Base-by-base conservation (phyloP, 1,139 yeast genomes). In the Blastobotrys raffinosifermentans region DNA sequence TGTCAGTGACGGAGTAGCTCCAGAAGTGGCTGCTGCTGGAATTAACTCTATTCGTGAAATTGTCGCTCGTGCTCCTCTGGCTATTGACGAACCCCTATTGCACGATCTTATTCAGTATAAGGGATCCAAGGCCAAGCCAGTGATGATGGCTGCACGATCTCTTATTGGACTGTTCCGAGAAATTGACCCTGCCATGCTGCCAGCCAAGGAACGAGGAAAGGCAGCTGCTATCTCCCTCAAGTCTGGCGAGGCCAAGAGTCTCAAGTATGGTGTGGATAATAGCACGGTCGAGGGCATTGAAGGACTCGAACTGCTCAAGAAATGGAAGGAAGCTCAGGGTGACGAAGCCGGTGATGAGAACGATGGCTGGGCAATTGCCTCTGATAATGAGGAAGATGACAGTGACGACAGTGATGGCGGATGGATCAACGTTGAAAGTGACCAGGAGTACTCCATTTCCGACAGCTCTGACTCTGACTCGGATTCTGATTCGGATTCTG, bases 1-100 rank as follows among this genome's bases (percentile, higher is more conserved):
- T 55, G 96, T 91, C 32, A 84, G 95, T 51, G 97, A 91, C 57
- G 98, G 98, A 69, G 98, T 91, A 26, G 87, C 97, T 8, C 80
- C 95, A 17, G 96, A 91, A 63, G 98, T 89, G 39, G 96, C 97
- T 9, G 87, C 96, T 35, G 97, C 97, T 3, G 99, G 99, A 54
- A 70, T 91, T 47, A 91, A 91, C 61, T 85, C 97, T 4, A 89
- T 91, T 44, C 72, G 97, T 50, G 98, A 91, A 63, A 85, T 91
- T 43, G 72, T 91, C 46, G 65, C 95, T 2, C 80, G 98, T 67
- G 93, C 94, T 7, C 97, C 98, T 13, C 70, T 91, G 46, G 94
- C 97, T 25, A 86, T 91, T 50, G 96, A 87, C 40, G 78, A 81
- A 37, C 76, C 89, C 1, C 66, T 91, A 41, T 68, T 91, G 47